Conservation (phyloP, 352 stramenopile genomes). For the Pythium chondricola region DNA sequence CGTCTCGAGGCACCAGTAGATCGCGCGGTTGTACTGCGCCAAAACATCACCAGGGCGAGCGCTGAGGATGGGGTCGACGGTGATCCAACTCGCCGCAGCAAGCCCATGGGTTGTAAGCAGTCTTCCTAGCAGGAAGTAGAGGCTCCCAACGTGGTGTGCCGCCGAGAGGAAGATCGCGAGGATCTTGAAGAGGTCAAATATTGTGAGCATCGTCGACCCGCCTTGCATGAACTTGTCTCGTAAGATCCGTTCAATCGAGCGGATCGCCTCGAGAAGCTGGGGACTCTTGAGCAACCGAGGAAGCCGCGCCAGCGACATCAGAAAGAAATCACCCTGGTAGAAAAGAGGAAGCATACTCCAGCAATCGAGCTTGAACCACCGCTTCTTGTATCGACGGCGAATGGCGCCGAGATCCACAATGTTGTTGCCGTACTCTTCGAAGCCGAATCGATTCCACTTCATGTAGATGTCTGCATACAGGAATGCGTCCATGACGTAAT, state of each 20-base stretch:
- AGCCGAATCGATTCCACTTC: slow-evolving; percentile 19
- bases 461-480: slow-evolving; percentile 21
- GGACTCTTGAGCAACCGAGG: slow-evolving; percentile 18
- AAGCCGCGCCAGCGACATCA: slow-evolving; percentile 12
- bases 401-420: slow-evolving; percentile 13
- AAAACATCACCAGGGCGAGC: slow-evolving; percentile 35
- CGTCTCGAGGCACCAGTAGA: slow-evolving; percentile 72
- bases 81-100: slow-evolving; percentile 40
- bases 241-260: slow-evolving; percentile 18
- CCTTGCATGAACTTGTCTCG: slow-evolving; percentile 19
- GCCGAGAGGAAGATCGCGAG: slow-evolving; percentile 20
- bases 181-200: slow-evolving; percentile 30
- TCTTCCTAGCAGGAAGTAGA: slow-evolving; percentile 22
- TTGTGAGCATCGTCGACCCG: slow-evolving; percentile 13
- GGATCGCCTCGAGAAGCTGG: slow-evolving; percentile 14
- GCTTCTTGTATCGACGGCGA: slow-evolving; percentile 16
- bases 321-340: slow-evolving; percentile 13
- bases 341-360: slow-evolving; percentile 21
- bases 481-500: slow-evolving; percentile 17
- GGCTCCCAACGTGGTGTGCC: slow-evolving; percentile 21
- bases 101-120: slow-evolving; percentile 5
- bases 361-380: slow-evolving; percentile 18
- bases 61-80: slow-evolving; percentile 35
- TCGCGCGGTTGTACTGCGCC: slow-evolving; percentile 59
- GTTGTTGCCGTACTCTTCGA: slow-evolving; percentile 15